phyloP scores from a whole-genome alignment of 108 stramenopile species.

The Nitzschia sp. region DNA sequence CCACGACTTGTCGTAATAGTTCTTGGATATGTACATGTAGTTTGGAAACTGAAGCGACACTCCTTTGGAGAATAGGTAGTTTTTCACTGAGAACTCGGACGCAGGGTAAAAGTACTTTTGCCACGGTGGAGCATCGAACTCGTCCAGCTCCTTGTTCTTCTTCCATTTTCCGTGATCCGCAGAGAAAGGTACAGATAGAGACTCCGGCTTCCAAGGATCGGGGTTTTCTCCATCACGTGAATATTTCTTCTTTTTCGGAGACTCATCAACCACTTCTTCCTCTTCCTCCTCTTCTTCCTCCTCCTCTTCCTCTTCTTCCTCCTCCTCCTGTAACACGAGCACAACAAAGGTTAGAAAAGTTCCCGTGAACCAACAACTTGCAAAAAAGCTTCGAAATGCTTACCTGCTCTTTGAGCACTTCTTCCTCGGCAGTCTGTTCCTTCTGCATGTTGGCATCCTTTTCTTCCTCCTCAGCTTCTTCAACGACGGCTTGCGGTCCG shows the following conservation, averaged over 20 bases:
- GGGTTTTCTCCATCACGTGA: constrained; percentile 95
- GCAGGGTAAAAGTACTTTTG: constrained; percentile 94
- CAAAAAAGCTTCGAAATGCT: constrained; percentile 10
- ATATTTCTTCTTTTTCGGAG: constrained; percentile 94
- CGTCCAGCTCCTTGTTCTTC: constrained; percentile 13
- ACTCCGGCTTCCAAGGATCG: constrained; percentile 87
- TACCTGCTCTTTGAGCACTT: constrained; percentile 95
- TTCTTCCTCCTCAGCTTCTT: constrained; percentile 82
- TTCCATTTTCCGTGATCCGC: constrained; percentile 33
- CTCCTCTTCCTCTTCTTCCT: constrained; percentile 95
- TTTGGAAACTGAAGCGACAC: constrained; percentile 78
- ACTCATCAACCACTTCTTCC: constrained; percentile 93
- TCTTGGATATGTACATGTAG: constrained; percentile 87
- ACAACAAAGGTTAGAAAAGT: neutral
- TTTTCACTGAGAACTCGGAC: constrained; percentile 92
- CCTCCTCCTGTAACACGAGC: constrained; percentile 67
- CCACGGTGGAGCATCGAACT: constrained; percentile 52
- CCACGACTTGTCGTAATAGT: constrained; percentile 96
- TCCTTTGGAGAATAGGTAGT: constrained; percentile 84
- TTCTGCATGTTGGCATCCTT: constrained; percentile 88
- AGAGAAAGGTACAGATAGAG: constrained; percentile 64
- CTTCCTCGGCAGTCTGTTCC: constrained; percentile 97
- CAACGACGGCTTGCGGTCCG: constrained; percentile 48
- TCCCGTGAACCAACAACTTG: constrained; percentile 10
- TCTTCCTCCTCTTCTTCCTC: constrained; percentile 92